A percentile compares a stretch with the other conserved stretches of the same genome.
Conservation (phyloP, 768 basidiomycete genomes). For the Termitomyces sp. region DNA sequence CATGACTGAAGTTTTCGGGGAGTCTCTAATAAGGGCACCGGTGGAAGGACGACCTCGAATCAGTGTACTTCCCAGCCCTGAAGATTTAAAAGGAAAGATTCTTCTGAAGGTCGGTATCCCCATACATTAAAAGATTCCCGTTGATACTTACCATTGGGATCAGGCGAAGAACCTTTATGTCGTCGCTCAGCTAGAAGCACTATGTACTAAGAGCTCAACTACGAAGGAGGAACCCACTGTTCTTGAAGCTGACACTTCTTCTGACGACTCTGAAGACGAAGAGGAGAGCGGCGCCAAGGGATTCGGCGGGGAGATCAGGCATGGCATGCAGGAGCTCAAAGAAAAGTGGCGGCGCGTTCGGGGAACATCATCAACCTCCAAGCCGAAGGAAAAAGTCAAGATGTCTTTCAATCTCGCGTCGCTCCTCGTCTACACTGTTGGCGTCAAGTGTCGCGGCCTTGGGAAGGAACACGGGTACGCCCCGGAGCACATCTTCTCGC, state of each 20-base stretch:
- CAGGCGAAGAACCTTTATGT: slow-evolving; percentile 73
- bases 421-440: slow-evolving; percentile 90
- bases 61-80: slow-evolving; percentile 75
- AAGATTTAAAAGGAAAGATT: slow-evolving; percentile 72
- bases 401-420: slow-evolving; percentile 73
- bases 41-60: slow-evolving; percentile 39
- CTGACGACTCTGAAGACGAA: slow-evolving; percentile 15
- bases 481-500: slow-evolving; percentile 86
- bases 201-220: slow-evolving; percentile 24
- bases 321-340: slow-evolving; percentile 17
- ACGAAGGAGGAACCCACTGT: slow-evolving; percentile 15
- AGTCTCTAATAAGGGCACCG: slow-evolving; percentile 31
- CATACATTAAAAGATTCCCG: not conserved
- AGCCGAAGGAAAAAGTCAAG: slow-evolving; percentile 39
- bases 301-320: slow-evolving; percentile 12
- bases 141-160: not conserved
- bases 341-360: slow-evolving; percentile 20
- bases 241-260: slow-evolving; percentile 20
- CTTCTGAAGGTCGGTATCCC: slow-evolving; percentile 62
- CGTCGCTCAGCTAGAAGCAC: slow-evolving; percentile 49
- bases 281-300: slow-evolving; percentile 5
- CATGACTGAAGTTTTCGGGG: slow-evolving; percentile 50
- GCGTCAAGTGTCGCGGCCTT: slow-evolving; percentile 90
- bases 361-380: slow-evolving; percentile 16
- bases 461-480: slow-evolving; percentile 83